These are phyloP conservation scores for Raphanus raphanistrum DNA, from an alignment of 345 rosid genomes.

Conservation along the genomic window DNA sequence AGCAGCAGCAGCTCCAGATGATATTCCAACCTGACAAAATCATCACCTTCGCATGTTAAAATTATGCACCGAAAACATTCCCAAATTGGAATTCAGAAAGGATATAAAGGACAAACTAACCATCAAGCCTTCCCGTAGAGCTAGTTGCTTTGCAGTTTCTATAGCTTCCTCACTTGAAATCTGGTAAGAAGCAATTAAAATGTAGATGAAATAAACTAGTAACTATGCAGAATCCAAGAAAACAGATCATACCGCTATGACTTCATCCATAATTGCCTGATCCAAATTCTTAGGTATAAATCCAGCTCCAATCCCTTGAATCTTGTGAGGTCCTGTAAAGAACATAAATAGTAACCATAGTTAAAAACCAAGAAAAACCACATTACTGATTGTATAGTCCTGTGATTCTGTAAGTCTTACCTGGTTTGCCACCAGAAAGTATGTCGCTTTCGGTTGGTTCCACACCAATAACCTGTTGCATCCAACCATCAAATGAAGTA, in stretches of 20 bases:
- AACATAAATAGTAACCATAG: too few species aligned
- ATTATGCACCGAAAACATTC: neutral
- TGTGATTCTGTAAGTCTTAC: slow-evolving; percentile 37
- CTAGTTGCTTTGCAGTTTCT: slow-evolving; percentile 90
- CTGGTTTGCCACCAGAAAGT: slow-evolving; percentile 83
- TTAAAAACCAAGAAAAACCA: too few species aligned
- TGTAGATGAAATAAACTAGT: neutral
- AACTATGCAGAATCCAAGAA: slow-evolving; percentile 10
- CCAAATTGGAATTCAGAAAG: neutral
- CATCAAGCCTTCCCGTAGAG: slow-evolving; percentile 94
- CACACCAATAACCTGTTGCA: slow-evolving; percentile 70
- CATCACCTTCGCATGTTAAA: neutral
- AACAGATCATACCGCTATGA: slow-evolving; percentile 56
- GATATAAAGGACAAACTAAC: slow-evolving; percentile 60
- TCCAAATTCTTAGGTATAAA: slow-evolving; percentile 87
- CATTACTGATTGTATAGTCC: neutral
- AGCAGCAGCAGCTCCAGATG: slow-evolving; percentile 57
- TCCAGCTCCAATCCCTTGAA: slow-evolving; percentile 99
- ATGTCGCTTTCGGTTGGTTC: slow-evolving; percentile 84
- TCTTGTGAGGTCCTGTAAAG: slow-evolving; percentile 88
- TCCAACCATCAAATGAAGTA: slow-evolving; percentile 7
- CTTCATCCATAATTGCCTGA: slow-evolving; percentile 74
- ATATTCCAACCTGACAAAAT: slow-evolving; percentile 46
- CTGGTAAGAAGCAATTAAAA: slow-evolving; percentile 12
- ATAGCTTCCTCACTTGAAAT: slow-evolving; percentile 68